Percentiles rank a stretch among this genome's conserved stretches.
phyloP scores from a whole-genome alignment of 768 basidiomycete genomes.

The Mycena floridula region DNA sequence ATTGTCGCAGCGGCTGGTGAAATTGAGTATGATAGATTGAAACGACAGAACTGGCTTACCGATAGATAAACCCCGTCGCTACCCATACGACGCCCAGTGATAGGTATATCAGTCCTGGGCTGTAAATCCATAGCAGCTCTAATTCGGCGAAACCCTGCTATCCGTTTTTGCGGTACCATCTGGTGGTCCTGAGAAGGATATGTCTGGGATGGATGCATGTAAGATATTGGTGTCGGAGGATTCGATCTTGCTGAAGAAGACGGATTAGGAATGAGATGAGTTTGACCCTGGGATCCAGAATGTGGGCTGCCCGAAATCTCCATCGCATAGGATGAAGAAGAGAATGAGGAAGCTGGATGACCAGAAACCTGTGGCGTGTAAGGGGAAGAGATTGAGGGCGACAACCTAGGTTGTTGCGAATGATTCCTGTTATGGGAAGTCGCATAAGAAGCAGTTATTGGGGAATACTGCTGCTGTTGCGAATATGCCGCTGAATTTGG shows the following conservation, averaged over 20 bases:
- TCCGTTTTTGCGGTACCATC: constrained; percentile 67
- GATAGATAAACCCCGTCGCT: constrained; percentile 73
- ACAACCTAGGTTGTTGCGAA: too few relatives aligned
- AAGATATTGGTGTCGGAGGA: constrained; percentile 70
- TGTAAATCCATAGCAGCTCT: constrained; percentile 72
- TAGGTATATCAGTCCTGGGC: constrained; percentile 60
- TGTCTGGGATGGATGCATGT: constrained; percentile 45
- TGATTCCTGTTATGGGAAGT: too few relatives aligned
- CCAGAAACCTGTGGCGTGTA: constrained; percentile 39
- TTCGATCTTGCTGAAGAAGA: constrained; percentile 59
- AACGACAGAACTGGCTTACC: constrained; percentile 40
- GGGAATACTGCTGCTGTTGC: too few relatives aligned
- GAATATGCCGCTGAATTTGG: too few relatives aligned
- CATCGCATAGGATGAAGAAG: constrained; percentile 53
- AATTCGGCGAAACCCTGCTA: constrained; percentile 74
- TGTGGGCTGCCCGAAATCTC: constrained; percentile 62
- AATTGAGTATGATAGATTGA: constrained; percentile 7
- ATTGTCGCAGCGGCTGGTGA: constrained; percentile 47
- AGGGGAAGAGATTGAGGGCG: too few relatives aligned
- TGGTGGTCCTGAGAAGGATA: constrained; percentile 60
- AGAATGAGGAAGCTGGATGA: constrained; percentile 37
- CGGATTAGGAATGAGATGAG: constrained; percentile 43
- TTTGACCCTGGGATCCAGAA: constrained; percentile 41
- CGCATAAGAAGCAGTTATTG: too few relatives aligned
- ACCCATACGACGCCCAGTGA: constrained; percentile 70